Conservation (phyloP, 108 stramenopile genomes). For the Bacterosira constricta region DNA sequence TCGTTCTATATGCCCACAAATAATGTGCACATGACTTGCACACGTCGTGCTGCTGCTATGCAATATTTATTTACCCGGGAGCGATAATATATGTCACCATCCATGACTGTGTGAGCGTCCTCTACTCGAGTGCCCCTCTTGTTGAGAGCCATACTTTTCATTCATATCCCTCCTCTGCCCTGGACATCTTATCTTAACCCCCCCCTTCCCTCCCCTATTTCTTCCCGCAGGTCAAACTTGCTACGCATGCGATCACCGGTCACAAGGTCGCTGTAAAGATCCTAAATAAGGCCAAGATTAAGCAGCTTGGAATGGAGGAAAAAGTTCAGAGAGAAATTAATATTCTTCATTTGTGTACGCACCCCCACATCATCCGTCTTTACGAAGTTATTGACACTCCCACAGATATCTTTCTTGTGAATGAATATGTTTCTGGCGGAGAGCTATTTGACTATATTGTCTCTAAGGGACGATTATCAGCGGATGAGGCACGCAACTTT, state of each 20-base stretch:
- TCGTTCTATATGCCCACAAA: background rate
- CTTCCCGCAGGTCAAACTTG: constrained; percentile 84
- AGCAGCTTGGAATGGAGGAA: constrained; percentile 98
- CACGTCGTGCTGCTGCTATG: background rate
- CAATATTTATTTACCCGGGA: no score
- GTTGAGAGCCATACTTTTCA: background rate
- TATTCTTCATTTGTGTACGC: constrained; percentile 97
- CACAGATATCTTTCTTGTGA: constrained; percentile 98
- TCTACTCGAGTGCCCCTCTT: background rate
- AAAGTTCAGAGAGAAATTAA: constrained; percentile 99
- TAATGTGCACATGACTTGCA: background rate
- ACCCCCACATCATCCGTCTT: constrained; percentile 99
- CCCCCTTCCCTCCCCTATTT: background rate
- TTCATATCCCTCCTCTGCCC: background rate
- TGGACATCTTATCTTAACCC: no score
- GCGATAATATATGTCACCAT: background rate
- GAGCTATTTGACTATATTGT: constrained; percentile 99
- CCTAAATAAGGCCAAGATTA: constrained; percentile 98
- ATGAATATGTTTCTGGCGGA: constrained; percentile 98
- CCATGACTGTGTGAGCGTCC: background rate
- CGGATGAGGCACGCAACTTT: constrained; percentile 97
- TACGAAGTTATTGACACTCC: constrained; percentile 99
- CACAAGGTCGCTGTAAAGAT: constrained; percentile 99
- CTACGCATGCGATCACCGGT: constrained; percentile 97
- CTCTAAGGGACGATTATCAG: constrained; percentile 91